Conservation (phyloP, 2,329 filamentous ascomycete species). For the Clonostachys sp. region DNA sequence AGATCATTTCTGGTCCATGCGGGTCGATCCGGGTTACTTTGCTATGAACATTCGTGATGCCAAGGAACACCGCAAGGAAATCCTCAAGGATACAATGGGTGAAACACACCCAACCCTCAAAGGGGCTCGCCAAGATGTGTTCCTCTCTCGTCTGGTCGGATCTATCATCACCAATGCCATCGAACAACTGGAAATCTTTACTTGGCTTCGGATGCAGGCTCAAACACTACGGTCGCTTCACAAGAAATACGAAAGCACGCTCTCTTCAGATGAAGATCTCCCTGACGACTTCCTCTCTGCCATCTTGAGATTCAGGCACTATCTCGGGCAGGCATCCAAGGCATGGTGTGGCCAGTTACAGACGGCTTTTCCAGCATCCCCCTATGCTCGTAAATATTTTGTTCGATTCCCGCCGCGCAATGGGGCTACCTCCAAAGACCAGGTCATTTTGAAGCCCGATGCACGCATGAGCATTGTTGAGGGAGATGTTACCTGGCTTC, state of each 20-base stretch:
- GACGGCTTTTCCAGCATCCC: too few species aligned
- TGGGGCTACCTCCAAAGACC: too few species aligned
- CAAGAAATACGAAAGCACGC: too few species aligned
- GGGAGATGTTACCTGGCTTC: not conserved
- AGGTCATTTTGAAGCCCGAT: too few species aligned
- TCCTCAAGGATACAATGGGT: conserved; percentile 31
- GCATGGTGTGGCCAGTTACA: conserved; percentile 5
- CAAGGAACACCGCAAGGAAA: conserved; percentile 40
- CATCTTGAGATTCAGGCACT: conserved; percentile 32
- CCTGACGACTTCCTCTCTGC: conserved; percentile 22
- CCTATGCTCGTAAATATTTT: too few species aligned
- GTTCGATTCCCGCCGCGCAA: too few species aligned
- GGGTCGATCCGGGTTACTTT: conserved; percentile 58
- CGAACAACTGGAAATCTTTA: conserved; percentile 27
- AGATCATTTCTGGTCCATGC: conserved; percentile 49
- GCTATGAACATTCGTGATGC: conserved; percentile 31
- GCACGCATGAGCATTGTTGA: not conserved
- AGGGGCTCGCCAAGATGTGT: conserved; percentile 6
- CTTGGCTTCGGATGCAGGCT: conserved; percentile 25
- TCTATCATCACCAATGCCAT: conserved; percentile 23
- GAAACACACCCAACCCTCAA: conserved; percentile 15
- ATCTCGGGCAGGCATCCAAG: conserved; percentile 23
- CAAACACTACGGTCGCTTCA: not conserved
- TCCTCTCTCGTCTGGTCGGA: conserved; percentile 34
- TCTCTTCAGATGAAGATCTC: conserved; percentile 14